Percentiles rank a stretch among this genome's conserved stretches.
Evolutionary conservation across 306 rosid genomes (phyloP).

Genomic region (Sindora glabra): DNA sequence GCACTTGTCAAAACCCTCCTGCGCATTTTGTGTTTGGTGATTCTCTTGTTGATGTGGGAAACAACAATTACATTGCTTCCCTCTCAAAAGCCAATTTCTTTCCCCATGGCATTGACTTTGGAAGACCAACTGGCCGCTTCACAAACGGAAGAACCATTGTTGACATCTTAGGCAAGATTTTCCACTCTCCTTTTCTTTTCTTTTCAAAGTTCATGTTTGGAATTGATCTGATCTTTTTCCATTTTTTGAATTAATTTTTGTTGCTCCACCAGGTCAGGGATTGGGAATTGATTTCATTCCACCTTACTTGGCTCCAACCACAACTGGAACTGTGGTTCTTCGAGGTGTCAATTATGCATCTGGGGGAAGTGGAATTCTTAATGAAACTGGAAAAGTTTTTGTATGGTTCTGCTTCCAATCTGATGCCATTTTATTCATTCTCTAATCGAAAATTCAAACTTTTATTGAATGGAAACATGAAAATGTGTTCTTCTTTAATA

Average conservation of each 20-base stretch:
- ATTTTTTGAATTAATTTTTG: background rate
- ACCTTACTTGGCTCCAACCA: conserved; percentile 60
- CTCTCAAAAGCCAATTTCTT: conserved; percentile 27
- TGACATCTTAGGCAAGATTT: conserved; percentile 53
- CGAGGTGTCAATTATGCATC: conserved; percentile 74
- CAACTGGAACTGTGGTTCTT: conserved; percentile 38
- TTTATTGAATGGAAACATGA: too few species aligned
- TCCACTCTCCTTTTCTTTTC: background rate
- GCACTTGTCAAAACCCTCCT: conserved; percentile 12
- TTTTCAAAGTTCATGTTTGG: background rate
- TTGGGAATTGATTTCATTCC: conserved; percentile 40
- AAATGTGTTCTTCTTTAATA: background rate
- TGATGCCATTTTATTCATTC: too few species aligned
- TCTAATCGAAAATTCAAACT: too few species aligned
- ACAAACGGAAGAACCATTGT: conserved; percentile 52
- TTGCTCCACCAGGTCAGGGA: conserved; percentile 36
- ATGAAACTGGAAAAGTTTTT: conserved; percentile 45
- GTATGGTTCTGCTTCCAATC: conserved; percentile 25
- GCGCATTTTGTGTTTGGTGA: conserved; percentile 48
- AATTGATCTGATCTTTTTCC: background rate
- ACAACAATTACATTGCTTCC: conserved; percentile 36
- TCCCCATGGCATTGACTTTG: conserved; percentile 46
- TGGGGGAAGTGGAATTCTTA: conserved; percentile 68
- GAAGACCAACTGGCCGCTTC: conserved; percentile 37
- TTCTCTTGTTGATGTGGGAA: conserved; percentile 44